Evolutionary conservation across 345 rosid genomes (phyloP).

Genomic region (Jatropha curcas): DNA sequence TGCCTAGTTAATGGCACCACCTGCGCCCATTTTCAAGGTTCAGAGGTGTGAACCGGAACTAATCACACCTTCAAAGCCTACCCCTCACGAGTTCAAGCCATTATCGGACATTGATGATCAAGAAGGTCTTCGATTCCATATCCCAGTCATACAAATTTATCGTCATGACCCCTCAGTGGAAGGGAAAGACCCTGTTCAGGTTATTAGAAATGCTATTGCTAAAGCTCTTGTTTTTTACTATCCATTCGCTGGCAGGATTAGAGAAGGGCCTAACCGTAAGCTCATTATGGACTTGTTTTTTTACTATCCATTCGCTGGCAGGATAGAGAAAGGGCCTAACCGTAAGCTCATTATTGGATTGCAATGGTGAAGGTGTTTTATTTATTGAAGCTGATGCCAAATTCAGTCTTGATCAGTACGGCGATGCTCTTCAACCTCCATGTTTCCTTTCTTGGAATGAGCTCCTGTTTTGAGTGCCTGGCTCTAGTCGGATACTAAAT

Average conservation of each 20-base stretch:
- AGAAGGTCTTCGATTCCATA: not conserved
- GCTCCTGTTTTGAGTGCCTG: constrained; percentile 4
- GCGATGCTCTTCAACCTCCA: constrained; percentile 6
- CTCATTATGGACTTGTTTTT: no score
- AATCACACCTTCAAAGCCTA: not conserved
- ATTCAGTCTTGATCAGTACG: not conserved
- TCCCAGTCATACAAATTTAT: not conserved
- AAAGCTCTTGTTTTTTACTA: constrained; percentile 8
- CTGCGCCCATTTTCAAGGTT: constrained; percentile 19
- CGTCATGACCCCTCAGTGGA: not conserved
- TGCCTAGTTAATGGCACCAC: no score
- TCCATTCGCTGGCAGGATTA: constrained; percentile 17
- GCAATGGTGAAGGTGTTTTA: constrained; percentile 3
- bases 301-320: constrained; percentile 18
- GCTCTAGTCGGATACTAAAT: not conserved
- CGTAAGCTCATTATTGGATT: constrained; percentile 11
- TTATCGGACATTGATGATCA: constrained; percentile 12
- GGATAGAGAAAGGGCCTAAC: not conserved
- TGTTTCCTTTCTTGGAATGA: constrained; percentile 6
- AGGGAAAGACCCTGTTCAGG: not conserved
- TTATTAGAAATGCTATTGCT: constrained; percentile 6
- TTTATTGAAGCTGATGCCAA: constrained; percentile 17
- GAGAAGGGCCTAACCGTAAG: constrained; percentile 5
- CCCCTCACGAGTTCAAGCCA: constrained; percentile 11
- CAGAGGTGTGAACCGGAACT: constrained; percentile 3